Evolutionary conservation across 768 basidiomycete species (phyloP), one percentile per base, ranked within the genome.

Genomic region (Tricholoma hemisulphureum): DNA sequence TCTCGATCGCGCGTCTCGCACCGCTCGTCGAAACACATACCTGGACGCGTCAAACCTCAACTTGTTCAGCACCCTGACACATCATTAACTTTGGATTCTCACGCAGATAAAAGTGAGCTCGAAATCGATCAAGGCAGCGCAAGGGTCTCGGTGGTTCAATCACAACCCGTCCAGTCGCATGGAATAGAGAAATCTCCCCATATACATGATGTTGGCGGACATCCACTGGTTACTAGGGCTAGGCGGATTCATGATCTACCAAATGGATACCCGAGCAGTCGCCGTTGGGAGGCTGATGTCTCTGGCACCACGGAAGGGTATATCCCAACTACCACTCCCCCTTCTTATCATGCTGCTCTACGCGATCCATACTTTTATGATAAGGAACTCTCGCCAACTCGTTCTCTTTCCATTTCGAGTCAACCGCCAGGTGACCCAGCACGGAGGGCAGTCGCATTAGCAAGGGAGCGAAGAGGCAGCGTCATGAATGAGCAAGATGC

Each of bases 401-500:
- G 11, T 45, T 65, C 67, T 24, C 63, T 62, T 7, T 49, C 59
- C 26, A 51, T 57, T 11, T 64, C 58, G 10, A 32, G 23, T n/a
- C 43, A 54, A 34, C 54, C 58, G 46, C 14, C 53, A 10, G 39
- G 48, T 9, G 53, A 61, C 31, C 21, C 60, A 8, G 75, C 72
- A 35, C 70, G 71, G 23, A 64, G 64, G 53, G 65, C 61, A 13
- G 57, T 76, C 23, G 66, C 69, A 5, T 61, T 64, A 35, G 70
- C 70, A 46, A 69, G 77, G 49, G 78, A 76, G 60, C 77, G 78
- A 24, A 80, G 73, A 61, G 79, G 76, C 11, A 83, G 76, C 61
- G 73, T 77, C n/a, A 70, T 85, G 18, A 85, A 88, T 63, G 83
- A 88, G 65, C 83, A 88, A 55, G 87, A 89, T 57, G 87, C 87